These are phyloP conservation scores for Musa itinerans DNA, from an alignment of 176 grass and related monocot genomes.

Conservation along the genomic window DNA sequence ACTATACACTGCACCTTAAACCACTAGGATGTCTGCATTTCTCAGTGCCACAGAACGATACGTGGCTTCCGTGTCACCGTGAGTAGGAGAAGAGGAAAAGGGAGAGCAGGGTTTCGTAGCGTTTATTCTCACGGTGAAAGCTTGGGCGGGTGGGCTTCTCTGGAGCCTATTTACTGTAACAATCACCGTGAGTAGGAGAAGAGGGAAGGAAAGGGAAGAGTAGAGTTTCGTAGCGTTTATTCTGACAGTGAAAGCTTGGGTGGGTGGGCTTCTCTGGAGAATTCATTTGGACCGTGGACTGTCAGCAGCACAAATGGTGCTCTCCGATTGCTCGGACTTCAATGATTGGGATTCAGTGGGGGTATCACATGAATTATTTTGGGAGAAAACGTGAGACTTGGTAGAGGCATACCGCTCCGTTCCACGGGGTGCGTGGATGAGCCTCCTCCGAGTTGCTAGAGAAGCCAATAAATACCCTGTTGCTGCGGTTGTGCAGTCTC, in stretches of 20 bases:
- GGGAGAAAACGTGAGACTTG: background rate
- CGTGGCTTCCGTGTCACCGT: too few relatives aligned
- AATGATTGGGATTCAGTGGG: constrained; percentile 1
- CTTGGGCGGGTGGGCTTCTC: background rate
- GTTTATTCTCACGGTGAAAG: background rate
- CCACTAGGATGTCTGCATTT: too few relatives aligned
- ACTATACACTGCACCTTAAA: too few relatives aligned
- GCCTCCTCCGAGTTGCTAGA: background rate
- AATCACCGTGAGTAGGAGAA: too few relatives aligned
- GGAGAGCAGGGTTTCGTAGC: background rate
- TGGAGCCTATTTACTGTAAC: background rate
- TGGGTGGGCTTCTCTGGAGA: background rate
- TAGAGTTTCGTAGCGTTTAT: background rate
- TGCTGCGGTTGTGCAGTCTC: too few relatives aligned
- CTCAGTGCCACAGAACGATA: too few relatives aligned
- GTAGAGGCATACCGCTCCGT: background rate
- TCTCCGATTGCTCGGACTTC: background rate
- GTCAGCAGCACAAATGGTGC: background rate
- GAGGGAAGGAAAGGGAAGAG: background rate
- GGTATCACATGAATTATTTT: background rate
- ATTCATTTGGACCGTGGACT: background rate
- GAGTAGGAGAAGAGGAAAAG: too few relatives aligned
- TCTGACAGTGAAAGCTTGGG: background rate
- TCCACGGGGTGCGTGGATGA: background rate
- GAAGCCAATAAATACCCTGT: too few relatives aligned